Conservation (phyloP, 129 eudicot genomes). For the Gnaphalium uliginosum region DNA sequence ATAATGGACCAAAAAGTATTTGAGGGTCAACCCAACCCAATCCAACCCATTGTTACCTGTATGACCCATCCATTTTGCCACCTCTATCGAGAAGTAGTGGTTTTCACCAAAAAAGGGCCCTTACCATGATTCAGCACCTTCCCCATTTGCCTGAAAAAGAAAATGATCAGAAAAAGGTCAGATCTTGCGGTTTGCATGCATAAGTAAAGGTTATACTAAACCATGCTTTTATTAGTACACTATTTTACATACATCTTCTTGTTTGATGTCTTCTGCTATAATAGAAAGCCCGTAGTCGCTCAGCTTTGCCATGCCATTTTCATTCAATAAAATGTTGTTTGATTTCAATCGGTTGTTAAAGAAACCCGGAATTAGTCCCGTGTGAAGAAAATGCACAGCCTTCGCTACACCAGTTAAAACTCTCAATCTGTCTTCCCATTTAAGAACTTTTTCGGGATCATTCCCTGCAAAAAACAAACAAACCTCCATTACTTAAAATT, state of each 20-base stretch:
- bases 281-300: conserved; percentile 69
- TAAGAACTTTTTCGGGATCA: conserved; percentile 36
- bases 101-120: conserved; percentile 12
- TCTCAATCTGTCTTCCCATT: conserved; percentile 61
- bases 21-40: conserved; percentile 4
- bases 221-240: neutral
- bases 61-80: neutral
- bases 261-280: conserved; percentile 49
- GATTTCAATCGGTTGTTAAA: conserved; percentile 58
- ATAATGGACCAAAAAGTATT: neutral
- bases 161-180: neutral
- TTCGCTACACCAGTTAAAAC: conserved; percentile 62
- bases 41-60: neutral
- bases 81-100: neutral
- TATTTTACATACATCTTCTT: conserved; percentile 44
- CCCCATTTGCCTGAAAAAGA: conserved; percentile 41
- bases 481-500: conserved; percentile 8
- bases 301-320: conserved; percentile 57
- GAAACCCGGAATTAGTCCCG: conserved; percentile 71
- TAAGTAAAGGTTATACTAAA: neutral
- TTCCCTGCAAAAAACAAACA: conserved; percentile 32
- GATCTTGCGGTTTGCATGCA: conserved; percentile 12
- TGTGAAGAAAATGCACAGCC: conserved; percentile 75
- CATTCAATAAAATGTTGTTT: conserved; percentile 52
- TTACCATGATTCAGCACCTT: conserved; percentile 53